These are phyloP conservation scores for Trichoderma reesei DNA, from an alignment of 495 filamentous ascomycete genomes.

Conservation along the genomic window DNA sequence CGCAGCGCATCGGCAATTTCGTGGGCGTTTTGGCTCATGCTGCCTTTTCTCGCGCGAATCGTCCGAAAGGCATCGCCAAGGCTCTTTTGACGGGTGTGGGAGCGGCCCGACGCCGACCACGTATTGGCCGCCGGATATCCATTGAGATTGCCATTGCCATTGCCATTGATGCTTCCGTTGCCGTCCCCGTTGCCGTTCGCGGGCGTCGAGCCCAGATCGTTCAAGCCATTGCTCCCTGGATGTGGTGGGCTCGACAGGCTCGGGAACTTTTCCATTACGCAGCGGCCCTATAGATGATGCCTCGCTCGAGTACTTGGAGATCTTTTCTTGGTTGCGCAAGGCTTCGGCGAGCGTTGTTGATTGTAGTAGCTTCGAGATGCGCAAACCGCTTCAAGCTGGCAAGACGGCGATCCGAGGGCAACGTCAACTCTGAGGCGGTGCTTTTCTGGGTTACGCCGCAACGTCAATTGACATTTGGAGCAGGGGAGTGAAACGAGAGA, in stretches of 20 bases:
- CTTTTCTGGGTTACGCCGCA: not conserved
- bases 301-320: not conserved
- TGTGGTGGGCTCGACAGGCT: not conserved
- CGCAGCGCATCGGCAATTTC: conserved; percentile 86
- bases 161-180: too few species aligned
- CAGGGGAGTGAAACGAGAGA: not conserved
- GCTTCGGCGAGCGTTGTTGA: not conserved
- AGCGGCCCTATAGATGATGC: not conserved
- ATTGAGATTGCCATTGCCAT: not conserved
- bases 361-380: not conserved
- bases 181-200: too few species aligned
- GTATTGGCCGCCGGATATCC: not conserved
- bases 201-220: not conserved
- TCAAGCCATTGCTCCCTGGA: not conserved
- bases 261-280: not conserved
- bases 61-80: conserved; percentile 75
- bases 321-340: not conserved
- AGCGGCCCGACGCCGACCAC: conserved; percentile 9
- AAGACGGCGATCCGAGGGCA: not conserved
- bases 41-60: conserved; percentile 65
- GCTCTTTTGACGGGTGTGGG: conserved; percentile 68
- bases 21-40: conserved; percentile 83
- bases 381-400: not conserved
- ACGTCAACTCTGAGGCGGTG: not conserved
- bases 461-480: not conserved